These are phyloP conservation scores for Creolimax fragrantissima DNA, from an alignment of 78 protist species.

Conservation along the genomic window DNA sequence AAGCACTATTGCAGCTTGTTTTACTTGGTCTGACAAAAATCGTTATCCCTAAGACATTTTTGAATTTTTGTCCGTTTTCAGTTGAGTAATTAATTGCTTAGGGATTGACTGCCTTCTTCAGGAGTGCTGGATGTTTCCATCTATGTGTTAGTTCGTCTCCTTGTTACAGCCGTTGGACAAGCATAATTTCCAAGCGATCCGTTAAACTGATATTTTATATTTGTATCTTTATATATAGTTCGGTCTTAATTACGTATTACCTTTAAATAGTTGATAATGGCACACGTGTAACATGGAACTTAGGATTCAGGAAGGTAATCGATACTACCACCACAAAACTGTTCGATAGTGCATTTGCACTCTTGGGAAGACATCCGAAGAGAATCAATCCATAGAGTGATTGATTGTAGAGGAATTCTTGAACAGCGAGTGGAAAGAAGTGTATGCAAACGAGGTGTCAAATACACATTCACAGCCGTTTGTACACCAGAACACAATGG, in stretches of 20 bases:
- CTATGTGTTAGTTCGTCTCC: no score
- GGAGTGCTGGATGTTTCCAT: no score
- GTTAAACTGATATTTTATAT: neutral
- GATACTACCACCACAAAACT: neutral
- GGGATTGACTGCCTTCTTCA: no score
- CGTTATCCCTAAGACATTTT: no score
- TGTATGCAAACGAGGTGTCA: neutral
- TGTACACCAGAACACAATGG: neutral
- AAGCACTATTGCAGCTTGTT: no score
- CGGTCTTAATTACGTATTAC: neutral
- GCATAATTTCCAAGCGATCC: neutral
- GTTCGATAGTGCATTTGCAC: neutral
- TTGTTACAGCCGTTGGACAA: neutral
- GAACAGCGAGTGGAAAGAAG: neutral
- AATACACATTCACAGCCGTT: neutral
- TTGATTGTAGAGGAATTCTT: neutral
- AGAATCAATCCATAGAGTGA: neutral
- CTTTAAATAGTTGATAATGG: neutral
- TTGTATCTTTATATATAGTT: neutral
- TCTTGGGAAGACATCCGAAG: neutral
- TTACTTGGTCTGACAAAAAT: no score
- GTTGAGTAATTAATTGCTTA: no score
- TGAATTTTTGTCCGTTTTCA: no score
- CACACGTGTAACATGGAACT: neutral
- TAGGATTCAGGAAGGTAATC: neutral